Conservation (phyloP, 371 early-diverging fungal species). For the Syncephalastrum monosporum region DNA sequence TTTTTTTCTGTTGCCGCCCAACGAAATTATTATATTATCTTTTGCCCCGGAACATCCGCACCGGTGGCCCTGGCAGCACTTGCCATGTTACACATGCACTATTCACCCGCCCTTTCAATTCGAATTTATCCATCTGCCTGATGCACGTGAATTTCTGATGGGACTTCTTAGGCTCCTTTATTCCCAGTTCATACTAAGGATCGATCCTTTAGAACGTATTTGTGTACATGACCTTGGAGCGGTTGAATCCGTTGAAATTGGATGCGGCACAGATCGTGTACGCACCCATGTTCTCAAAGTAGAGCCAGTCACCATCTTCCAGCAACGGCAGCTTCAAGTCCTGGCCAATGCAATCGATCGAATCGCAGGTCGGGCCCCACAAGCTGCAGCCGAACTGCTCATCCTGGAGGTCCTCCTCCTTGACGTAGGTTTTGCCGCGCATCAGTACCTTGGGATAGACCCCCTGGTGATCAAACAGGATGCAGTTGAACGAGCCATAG, state of each 20-base stretch:
- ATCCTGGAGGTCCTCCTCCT: background rate
- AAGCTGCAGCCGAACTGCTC: constrained; percentile 64
- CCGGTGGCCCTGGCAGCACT: no score
- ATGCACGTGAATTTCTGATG: no score
- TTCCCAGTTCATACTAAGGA: no score
- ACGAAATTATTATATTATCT: background rate
- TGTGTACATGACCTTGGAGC: constrained; percentile 83
- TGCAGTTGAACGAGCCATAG: constrained; percentile 97
- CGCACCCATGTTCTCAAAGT: constrained; percentile 96
- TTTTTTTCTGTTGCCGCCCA: constrained; percentile 2
- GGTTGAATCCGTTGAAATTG: constrained; percentile 91
- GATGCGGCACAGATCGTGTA: constrained; percentile 90
- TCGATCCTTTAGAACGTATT: constrained; percentile 55
- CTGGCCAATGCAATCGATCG: constrained; percentile 89
- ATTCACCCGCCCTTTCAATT: no score
- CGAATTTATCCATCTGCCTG: background rate
- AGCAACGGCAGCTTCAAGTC: constrained; percentile 77
- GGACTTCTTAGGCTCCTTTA: no score
- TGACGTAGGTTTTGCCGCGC: constrained; percentile 12
- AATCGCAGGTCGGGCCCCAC: constrained; percentile 99
- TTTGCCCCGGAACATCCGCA: no score
- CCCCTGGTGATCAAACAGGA: constrained; percentile 93
- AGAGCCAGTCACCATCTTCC: constrained; percentile 94
- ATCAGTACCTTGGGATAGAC: constrained; percentile 60
- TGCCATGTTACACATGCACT: no score